These are phyloP conservation scores for Pseudogymnoascus sp. DNA, from an alignment of 2,329 filamentous ascomycete genomes.

Conservation along the genomic window DNA sequence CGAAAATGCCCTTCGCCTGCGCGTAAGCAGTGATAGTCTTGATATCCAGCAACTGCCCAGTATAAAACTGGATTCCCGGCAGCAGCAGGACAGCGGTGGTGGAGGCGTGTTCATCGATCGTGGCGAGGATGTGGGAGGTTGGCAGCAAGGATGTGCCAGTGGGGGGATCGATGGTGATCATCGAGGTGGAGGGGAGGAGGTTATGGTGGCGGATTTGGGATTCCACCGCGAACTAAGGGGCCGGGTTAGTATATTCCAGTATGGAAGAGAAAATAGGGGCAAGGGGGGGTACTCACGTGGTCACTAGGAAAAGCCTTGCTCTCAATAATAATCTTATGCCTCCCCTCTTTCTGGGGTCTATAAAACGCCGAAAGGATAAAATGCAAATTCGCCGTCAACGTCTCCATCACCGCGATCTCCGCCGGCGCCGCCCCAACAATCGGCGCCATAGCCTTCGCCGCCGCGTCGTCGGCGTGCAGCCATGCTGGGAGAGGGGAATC, in stretches of 20 bases:
- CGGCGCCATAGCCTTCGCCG: constrained; percentile 59
- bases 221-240: constrained; percentile 62
- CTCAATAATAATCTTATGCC: constrained; percentile 72
- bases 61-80: constrained; percentile 75
- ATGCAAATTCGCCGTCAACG: constrained; percentile 71
- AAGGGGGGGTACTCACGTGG: constrained; percentile 48
- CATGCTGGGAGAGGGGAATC: constrained; percentile 58
- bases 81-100: constrained; percentile 66
- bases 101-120: constrained; percentile 60
- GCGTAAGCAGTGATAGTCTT: constrained; percentile 65
- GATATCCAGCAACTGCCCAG: constrained; percentile 72
- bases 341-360: constrained; percentile 50
- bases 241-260: constrained; percentile 20
- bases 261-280: background rate
- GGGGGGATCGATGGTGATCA: constrained; percentile 60
- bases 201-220: constrained; percentile 68
- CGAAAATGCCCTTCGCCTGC: constrained; percentile 54
- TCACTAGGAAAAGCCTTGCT: constrained; percentile 77
- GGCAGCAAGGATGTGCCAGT: constrained; percentile 46
- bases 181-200: constrained; percentile 55
- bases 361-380: constrained; percentile 75
- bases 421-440: constrained; percentile 62
- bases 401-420: constrained; percentile 76
- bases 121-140: constrained; percentile 59
- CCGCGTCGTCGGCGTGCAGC: constrained; percentile 64